Conservation (phyloP, 495 filamentous ascomycete genomes). For the Margaritispora aquatica region DNA sequence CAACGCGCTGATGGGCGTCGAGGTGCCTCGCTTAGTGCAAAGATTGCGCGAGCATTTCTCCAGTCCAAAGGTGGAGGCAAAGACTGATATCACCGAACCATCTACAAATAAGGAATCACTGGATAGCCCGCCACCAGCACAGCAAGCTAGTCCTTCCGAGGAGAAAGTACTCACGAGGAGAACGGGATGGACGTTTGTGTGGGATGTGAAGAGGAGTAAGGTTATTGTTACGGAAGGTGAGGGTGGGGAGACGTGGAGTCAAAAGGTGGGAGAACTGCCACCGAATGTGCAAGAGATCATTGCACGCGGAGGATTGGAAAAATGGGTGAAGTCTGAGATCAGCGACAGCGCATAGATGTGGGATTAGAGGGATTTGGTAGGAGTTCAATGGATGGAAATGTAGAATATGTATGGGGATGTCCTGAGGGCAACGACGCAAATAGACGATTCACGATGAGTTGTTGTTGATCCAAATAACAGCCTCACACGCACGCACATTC, state of each 20-base stretch:
- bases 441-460: too few species aligned
- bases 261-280: slow-evolving; percentile 79
- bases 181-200: slow-evolving; percentile 83
- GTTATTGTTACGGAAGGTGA: slow-evolving; percentile 60
- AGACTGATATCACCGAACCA: slow-evolving; percentile 30
- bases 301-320: slow-evolving; percentile 71
- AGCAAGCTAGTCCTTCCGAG: slow-evolving; percentile 17
- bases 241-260: slow-evolving; percentile 60
- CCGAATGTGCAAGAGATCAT: slow-evolving; percentile 90
- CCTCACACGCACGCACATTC: neutral
- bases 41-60: slow-evolving; percentile 61
- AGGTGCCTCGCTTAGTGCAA: slow-evolving; percentile 67
- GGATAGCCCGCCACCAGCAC: slow-evolving; percentile 35
- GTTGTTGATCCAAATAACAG: too few species aligned
- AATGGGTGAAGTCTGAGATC: slow-evolving; percentile 76
- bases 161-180: slow-evolving; percentile 64
- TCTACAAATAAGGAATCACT: slow-evolving; percentile 34
- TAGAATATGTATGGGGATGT: too few species aligned
- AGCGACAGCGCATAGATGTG: slow-evolving; percentile 5
- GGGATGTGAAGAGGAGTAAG: slow-evolving; percentile 71
- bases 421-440: too few species aligned
- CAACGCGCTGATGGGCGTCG: slow-evolving; percentile 80
- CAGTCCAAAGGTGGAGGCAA: neutral
- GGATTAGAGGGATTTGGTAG: neutral
- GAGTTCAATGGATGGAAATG: neutral